Percentiles rank a stretch among this genome's conserved stretches.
These are phyloP conservation scores for Akanthomyces muscarius DNA, from an alignment of 2,329 filamentous ascomycete species.

Conservation along the genomic window DNA sequence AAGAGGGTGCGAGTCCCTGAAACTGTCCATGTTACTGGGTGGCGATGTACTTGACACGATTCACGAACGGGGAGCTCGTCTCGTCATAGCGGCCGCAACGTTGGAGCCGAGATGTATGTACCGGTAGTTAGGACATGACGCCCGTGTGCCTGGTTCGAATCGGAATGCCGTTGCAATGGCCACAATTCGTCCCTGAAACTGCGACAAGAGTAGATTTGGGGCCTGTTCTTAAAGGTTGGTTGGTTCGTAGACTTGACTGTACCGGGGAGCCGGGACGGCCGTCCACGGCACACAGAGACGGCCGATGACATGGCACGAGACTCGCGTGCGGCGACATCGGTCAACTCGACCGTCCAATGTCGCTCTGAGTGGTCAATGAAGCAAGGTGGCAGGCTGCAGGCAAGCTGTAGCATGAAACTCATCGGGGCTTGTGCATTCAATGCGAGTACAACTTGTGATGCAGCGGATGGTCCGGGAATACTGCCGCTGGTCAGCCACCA, in stretches of 20 bases:
- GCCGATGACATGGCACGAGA: too few relatives aligned
- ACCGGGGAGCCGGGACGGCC: too few relatives aligned
- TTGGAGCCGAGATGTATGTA: background rate
- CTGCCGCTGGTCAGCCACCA: background rate
- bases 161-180: background rate
- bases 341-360: too few relatives aligned
- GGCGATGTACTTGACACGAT: background rate
- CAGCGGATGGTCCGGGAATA: too few relatives aligned
- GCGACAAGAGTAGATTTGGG: background rate
- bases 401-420: background rate
- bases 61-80: background rate
- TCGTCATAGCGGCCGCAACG: background rate
- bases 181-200: background rate
- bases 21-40: conserved; percentile 1
- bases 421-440: background rate
- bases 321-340: too few relatives aligned
- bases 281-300: too few relatives aligned
- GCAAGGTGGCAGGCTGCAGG: background rate
- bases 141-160: background rate
- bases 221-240: background rate
- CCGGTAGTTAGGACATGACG: background rate
- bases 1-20: background rate
- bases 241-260: too few relatives aligned
- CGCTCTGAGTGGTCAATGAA: too few relatives aligned
- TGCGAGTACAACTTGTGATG: too few relatives aligned